Percentiles rank a stretch among this genome's conserved stretches.
Conservation (phyloP, 176 grass and related monocot genomes). For the Dactylis glomerata region DNA sequence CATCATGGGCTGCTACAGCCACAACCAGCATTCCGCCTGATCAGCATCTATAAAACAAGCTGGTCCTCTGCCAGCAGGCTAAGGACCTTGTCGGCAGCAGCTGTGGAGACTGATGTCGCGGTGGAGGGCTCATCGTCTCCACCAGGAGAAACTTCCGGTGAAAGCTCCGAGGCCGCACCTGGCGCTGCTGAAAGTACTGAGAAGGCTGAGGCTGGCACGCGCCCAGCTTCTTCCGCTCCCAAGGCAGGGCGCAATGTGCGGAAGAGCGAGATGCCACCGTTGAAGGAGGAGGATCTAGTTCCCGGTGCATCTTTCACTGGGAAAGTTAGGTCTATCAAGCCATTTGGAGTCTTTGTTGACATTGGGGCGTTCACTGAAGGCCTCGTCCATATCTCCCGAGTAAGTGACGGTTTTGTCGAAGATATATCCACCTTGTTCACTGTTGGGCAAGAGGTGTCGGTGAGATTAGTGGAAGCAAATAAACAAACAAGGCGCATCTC, state of each 20-base stretch:
- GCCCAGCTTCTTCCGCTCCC: conserved; percentile 31
- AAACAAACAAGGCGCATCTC: conserved; percentile 71
- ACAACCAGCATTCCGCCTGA: conserved; percentile 49
- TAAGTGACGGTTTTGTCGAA: conserved; percentile 77
- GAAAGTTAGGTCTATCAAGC: conserved; percentile 79
- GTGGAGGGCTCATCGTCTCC: conserved; percentile 53
- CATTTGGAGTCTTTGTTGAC: conserved; percentile 91
- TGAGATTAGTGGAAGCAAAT: conserved; percentile 75
- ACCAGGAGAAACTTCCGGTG: conserved; percentile 49
- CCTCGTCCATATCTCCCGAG: conserved; percentile 84
- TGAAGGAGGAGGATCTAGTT: conserved; percentile 78
- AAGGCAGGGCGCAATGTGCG: conserved; percentile 45
- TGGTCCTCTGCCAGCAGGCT: conserved; percentile 36
- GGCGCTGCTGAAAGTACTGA: conserved; percentile 33
- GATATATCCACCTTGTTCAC: conserved; percentile 79
- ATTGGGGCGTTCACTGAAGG: conserved; percentile 86
- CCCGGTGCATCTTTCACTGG: conserved; percentile 78
- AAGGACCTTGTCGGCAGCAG: conserved; percentile 48
- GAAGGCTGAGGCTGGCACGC: conserved; percentile 27
- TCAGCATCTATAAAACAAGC: conserved; percentile 46
- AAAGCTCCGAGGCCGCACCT: conserved; percentile 42
- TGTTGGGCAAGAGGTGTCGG: conserved; percentile 87
- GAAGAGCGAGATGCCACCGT: conserved; percentile 68
- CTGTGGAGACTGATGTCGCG: conserved; percentile 53
- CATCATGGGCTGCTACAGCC: conserved; percentile 38